Evolutionary conservation across 345 rosid genomes (phyloP).

Genomic region (Citrus medica): DNA sequence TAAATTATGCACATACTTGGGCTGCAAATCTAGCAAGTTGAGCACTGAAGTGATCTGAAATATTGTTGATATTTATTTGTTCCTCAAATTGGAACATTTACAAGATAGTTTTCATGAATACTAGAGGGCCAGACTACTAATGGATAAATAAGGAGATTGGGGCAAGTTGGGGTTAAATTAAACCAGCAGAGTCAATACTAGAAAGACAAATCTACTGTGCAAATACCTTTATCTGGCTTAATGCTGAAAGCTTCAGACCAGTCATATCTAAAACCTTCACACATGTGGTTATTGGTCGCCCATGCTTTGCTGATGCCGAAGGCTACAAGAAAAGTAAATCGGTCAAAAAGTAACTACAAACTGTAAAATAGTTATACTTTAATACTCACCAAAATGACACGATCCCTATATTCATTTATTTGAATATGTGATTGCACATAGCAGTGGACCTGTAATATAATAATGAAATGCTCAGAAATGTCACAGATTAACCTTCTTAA

Average conservation of each 20-base stretch:
- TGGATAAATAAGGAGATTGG: too few species aligned
- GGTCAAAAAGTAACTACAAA: slow-evolving; percentile 11
- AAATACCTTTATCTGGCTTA: slow-evolving; percentile 79
- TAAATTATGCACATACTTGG: background rate
- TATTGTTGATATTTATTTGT: background rate
- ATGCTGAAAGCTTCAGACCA: slow-evolving; percentile 83
- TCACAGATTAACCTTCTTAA: background rate
- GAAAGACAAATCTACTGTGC: background rate
- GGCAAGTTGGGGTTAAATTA: background rate
- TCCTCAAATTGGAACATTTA: background rate
- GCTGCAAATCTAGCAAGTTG: background rate
- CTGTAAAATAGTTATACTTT: background rate
- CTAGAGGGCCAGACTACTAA: too few species aligned
- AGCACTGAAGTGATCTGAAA: background rate
- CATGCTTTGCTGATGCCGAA: slow-evolving; percentile 63
- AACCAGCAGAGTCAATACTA: background rate
- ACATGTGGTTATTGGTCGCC: slow-evolving; percentile 81
- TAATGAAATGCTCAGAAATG: slow-evolving; percentile 14
- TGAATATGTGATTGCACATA: slow-evolving; percentile 95
- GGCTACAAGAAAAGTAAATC: slow-evolving; percentile 51
- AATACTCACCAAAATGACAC: slow-evolving; percentile 73
- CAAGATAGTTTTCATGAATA: background rate
- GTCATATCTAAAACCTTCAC: slow-evolving; percentile 92
- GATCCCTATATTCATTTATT: slow-evolving; percentile 89
- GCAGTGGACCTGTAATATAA: slow-evolving; percentile 62